Evolutionary conservation across 2,329 filamentous ascomycete species (phyloP), one percentile per base, ranked within the genome.

Genomic region (Aspergillus felis): DNA sequence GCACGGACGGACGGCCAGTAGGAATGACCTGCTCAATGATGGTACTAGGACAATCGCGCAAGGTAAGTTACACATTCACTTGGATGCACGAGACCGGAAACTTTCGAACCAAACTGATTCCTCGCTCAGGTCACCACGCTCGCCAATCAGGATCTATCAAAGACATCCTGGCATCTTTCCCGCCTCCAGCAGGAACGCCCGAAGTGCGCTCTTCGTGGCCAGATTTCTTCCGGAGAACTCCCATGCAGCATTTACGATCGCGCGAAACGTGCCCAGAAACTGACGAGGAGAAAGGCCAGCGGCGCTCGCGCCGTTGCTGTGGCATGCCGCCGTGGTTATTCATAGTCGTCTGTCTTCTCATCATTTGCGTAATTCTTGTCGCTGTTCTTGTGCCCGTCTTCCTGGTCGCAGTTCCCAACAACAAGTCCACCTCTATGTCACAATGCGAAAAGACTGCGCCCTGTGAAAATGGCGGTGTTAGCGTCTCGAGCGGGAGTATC

Each of bases 241-340:
- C 68, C 35, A 63, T 74, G 50, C 68, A 71, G 49, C 68, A 73
- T 48, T 64, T 66, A 53, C 65, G 61, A 53, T 69, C 62, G 46
- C 68, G 66, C 58, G 66, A 61, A 56, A 66, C 55, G 22, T 54
- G 58, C 51, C 64, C 44, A 46, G 59, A 59, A 38, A 61, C 50
- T 24, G 60, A 53, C 38, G 66, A 66, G 20, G 63, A 61, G 10
- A 62, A 63, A 57, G 48, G 62, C 57, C 61, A 59, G 12, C 63
- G 62, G 38, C 52, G 76, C 59, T 74, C 80, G 12, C 84, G 88
- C 42, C 84, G 84, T 55, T 95, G 89, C 74, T 99, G 93, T 68
- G 93, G 93, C 17, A 82, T 97, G 65, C 89, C 91, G 2, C 70
- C 89, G 17, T 95, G 91, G 87, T 84, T 83, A 0, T 92, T 96